These are phyloP conservation scores for Aspergillus sclerotiicarbonarius DNA, from an alignment of 495 filamentous ascomycete species.

Conservation along the genomic window DNA sequence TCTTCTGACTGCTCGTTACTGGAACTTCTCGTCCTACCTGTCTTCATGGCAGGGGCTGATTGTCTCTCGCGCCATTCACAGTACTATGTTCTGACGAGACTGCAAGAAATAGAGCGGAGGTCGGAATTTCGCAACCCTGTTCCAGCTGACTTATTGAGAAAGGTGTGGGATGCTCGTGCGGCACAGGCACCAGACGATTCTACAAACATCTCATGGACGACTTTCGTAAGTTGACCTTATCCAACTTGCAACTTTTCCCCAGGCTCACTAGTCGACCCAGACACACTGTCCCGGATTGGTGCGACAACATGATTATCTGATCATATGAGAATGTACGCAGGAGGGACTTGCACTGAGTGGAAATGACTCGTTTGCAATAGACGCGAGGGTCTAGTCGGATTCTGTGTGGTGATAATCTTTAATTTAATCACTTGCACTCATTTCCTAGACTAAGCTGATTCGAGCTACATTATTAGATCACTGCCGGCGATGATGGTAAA, in stretches of 20 bases:
- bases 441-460: background rate
- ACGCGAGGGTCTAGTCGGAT: background rate
- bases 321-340: background rate
- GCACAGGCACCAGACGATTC: slow-evolving; percentile 24
- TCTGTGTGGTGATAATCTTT: background rate
- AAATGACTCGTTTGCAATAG: background rate
- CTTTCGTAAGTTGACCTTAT: slow-evolving; percentile 32
- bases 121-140: slow-evolving; percentile 33
- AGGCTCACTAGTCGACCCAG: slow-evolving; percentile 10
- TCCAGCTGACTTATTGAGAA: slow-evolving; percentile 26
- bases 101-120: slow-evolving; percentile 29
- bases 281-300: slow-evolving; percentile 19
- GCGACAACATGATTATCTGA: slow-evolving; percentile 24
- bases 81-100: slow-evolving; percentile 33
- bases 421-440: background rate
- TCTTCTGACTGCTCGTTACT: slow-evolving; percentile 25
- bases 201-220: slow-evolving; percentile 36
- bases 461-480: background rate
- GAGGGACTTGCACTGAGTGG: background rate
- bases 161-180: slow-evolving; percentile 35
- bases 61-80: slow-evolving; percentile 30
- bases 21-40: slow-evolving; percentile 33
- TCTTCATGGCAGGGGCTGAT: slow-evolving; percentile 41
- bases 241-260: slow-evolving; percentile 6
- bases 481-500: background rate